Evolutionary conservation across 768 basidiomycete genomes (phyloP).

Genomic region (Porphyrellus cyaneotinctus): DNA sequence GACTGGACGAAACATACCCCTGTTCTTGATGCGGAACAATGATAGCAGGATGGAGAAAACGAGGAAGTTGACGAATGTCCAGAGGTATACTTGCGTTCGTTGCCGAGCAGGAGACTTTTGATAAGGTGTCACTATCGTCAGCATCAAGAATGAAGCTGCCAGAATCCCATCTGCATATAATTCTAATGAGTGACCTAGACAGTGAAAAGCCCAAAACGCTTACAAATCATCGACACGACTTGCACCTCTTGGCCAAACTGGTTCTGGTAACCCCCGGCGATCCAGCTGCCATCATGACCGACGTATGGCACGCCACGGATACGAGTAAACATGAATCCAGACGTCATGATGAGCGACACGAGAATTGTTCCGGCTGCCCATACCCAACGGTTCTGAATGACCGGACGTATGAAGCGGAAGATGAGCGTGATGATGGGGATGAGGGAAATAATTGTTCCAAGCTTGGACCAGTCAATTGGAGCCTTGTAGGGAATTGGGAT

Average conservation of each 20-base stretch:
- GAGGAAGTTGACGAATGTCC: slow-evolving; percentile 76
- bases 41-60: slow-evolving; percentile 85
- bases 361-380: slow-evolving; percentile 67
- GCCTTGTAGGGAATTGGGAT: slow-evolving; percentile 76
- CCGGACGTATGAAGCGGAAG: slow-evolving; percentile 58
- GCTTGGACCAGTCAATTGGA: slow-evolving; percentile 70
- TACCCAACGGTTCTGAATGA: slow-evolving; percentile 69
- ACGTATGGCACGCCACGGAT: slow-evolving; percentile 78
- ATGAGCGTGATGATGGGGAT: slow-evolving; percentile 45
- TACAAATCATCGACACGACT: slow-evolving; percentile 82
- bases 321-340: slow-evolving; percentile 94
- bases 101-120: slow-evolving; percentile 71
- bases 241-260: slow-evolving; percentile 93
- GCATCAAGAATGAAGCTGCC: slow-evolving; percentile 71
- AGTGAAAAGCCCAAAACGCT: slow-evolving; percentile 32
- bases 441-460: slow-evolving; percentile 44
- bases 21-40: slow-evolving; percentile 88
- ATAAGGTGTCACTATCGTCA: slow-evolving; percentile 77
- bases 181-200: background rate
- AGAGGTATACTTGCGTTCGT: slow-evolving; percentile 83
- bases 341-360: slow-evolving; percentile 78
- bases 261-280: slow-evolving; percentile 83
- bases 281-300: slow-evolving; percentile 66
- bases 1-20: slow-evolving; percentile 45
- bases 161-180: slow-evolving; percentile 71